Base-by-base conservation (phyloP, 2,329 filamentous ascomycete species). In the Lojkania enalia region DNA sequence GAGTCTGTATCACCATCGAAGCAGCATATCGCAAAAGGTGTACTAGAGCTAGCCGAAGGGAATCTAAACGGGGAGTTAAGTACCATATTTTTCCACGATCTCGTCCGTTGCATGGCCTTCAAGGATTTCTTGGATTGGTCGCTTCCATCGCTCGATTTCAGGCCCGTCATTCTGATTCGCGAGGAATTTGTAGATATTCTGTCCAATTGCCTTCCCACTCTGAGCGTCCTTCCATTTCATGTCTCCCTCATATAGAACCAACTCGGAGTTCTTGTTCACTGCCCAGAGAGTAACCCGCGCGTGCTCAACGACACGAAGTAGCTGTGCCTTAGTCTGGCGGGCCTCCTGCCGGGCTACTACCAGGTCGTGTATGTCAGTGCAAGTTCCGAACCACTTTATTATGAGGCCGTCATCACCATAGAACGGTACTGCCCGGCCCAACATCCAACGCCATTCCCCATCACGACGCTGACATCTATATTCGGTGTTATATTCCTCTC, bases 381-480 rank as follows among this genome's bases (percentile, higher is more conserved):
- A 90, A 1, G 86, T 90, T 13, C 86, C 88, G 57, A 88, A 89
- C 87, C 87, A 91, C 61, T 87, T 89, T 46, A 88, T 76, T 37
- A 91, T 88, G 36, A 78, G 73, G 2, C 85, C 86, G 0, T 80
- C 81, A 33, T 84, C 78, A 48, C 88, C 82, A 29, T 77, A 77
- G 57, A 90, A 76, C 0, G 88, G 86, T 12, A 87, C 66, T 1
- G 87, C 88, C 32, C 86, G 78, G 9, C 84, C 87, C 2, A 92
- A 73, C 76, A 90, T 89, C 88, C 88, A 92, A 41, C 86, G 77
- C 81, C 83, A 91, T 44, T 85, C 78, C 1, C 87, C 88, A 21
- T 85, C 78, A 38, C 79, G 79, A 45, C 78, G 82, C 39, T 73
- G 78, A 49, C 84, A 88, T 29, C 88, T 80, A 53, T 90, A 90